phyloP scores from a whole-genome alignment of 2,329 filamentous ascomycete species.

The Phialemonium atrogriseum region DNA sequence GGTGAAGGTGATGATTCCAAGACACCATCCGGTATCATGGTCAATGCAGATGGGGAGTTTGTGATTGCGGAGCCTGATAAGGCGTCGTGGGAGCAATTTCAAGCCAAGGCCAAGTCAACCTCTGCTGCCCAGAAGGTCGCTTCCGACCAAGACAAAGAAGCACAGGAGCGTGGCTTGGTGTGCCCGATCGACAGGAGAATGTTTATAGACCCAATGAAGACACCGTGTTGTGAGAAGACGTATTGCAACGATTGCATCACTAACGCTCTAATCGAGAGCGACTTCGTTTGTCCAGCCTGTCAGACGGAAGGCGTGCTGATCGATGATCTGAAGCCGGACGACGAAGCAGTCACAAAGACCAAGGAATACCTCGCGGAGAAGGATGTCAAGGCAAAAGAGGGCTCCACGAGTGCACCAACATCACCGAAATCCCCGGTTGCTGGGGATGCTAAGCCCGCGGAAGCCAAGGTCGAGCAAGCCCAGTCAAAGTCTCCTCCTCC shows the following conservation, averaged over 20 bases:
- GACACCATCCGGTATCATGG: conserved; percentile 84
- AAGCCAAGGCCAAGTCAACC: conserved; percentile 84
- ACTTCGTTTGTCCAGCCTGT: conserved; percentile 92
- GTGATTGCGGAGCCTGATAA: conserved; percentile 95
- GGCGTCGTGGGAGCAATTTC: conserved; percentile 92
- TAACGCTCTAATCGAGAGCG: conserved; percentile 95
- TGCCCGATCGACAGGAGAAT: conserved; percentile 96
- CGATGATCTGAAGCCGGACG: conserved; percentile 80
- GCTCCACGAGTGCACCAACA: conserved; percentile 31
- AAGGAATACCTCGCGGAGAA: conserved; percentile 57
- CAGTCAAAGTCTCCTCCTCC: conserved; percentile 15
- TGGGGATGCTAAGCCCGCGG: conserved; percentile 22
- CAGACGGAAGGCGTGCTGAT: conserved; percentile 84
- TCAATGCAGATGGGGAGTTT: conserved; percentile 95
- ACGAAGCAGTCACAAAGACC: conserved; percentile 69
- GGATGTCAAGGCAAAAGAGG: conserved; percentile 32
- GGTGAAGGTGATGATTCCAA: conserved; percentile 72
- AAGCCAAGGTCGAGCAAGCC: conserved; percentile 31
- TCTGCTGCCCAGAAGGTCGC: conserved; percentile 74
- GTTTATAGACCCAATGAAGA: conserved; percentile 98
- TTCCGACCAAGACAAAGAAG: conserved; percentile 71
- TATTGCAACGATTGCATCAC: conserved; percentile 99
- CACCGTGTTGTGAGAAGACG: conserved; percentile 94
- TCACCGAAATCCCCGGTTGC: conserved; percentile 22
- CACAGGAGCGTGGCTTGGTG: conserved; percentile 80